phyloP scores from a whole-genome alignment of 495 filamentous ascomycete species.

The Xylaria castorea region DNA sequence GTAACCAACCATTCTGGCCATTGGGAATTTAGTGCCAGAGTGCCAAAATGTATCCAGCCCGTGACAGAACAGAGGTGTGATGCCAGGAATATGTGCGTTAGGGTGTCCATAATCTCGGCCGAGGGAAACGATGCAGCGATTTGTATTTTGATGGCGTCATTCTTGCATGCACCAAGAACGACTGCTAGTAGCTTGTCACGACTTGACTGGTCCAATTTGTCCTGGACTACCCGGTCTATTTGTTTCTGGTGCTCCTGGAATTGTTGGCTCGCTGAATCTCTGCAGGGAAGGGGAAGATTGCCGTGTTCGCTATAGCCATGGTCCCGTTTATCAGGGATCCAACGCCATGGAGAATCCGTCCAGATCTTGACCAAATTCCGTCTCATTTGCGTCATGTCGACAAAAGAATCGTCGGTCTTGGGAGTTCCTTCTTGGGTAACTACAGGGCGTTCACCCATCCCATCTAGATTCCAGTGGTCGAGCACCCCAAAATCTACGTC shows the following conservation, averaged over 20 bases:
- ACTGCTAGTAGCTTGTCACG: constrained; percentile 66
- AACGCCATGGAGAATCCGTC: constrained; percentile 60
- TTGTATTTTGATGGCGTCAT: constrained; percentile 49
- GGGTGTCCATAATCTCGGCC: constrained; percentile 61
- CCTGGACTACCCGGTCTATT: constrained; percentile 44
- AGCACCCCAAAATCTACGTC: constrained; percentile 67
- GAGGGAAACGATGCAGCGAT: constrained; percentile 68
- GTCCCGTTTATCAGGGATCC: constrained; percentile 59
- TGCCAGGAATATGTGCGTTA: constrained; percentile 67
- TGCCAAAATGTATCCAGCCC: constrained; percentile 65
- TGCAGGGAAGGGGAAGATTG: constrained; percentile 58
- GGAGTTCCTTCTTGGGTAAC: constrained; percentile 25
- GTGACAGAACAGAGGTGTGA: constrained; percentile 56
- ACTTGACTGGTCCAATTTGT: constrained; percentile 54
- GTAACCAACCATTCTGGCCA: constrained; percentile 63
- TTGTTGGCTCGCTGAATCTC: constrained; percentile 38
- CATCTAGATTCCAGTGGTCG: constrained; percentile 61
- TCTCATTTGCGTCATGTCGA: constrained; percentile 43
- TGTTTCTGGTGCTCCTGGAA: constrained; percentile 33
- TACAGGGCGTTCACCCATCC: constrained; percentile 35
- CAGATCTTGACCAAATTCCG: constrained; percentile 45
- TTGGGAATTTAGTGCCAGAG: constrained; percentile 57
- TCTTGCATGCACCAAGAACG: constrained; percentile 57
- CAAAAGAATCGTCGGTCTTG: constrained; percentile 35
- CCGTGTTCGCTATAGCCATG: constrained; percentile 59